Conservation (phyloP, 164 flowering plant genomes). For the Aristolochia contorta region DNA sequence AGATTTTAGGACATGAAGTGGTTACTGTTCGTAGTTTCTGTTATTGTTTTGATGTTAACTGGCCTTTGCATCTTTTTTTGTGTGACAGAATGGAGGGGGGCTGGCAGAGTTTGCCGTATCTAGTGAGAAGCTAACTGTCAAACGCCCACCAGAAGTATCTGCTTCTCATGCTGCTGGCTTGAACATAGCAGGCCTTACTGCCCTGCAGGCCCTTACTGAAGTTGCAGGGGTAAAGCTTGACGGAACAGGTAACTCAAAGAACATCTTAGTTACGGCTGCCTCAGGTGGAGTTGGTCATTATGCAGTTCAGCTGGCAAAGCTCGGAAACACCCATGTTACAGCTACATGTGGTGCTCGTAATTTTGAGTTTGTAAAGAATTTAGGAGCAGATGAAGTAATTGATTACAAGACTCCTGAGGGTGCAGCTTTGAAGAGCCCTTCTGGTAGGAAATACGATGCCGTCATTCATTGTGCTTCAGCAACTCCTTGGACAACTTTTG, state of each 20-base stretch:
- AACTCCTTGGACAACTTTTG: constrained; percentile 18
- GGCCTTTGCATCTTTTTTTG: neutral
- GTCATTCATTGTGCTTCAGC: constrained; percentile 42
- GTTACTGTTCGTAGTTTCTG: neutral
- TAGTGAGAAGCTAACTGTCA: constrained; percentile 16
- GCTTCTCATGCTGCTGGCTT: constrained; percentile 26
- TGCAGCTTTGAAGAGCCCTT: constrained; percentile 41
- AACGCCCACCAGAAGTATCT: constrained; percentile 29
- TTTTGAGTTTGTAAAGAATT: constrained; percentile 28
- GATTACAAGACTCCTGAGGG: constrained; percentile 46
- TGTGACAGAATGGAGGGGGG: constrained; percentile 32
- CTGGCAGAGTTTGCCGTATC: constrained; percentile 30
- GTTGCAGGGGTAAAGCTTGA: constrained; percentile 25
- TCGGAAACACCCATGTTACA: constrained; percentile 25
- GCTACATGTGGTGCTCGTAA: constrained; percentile 49
- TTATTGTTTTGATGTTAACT: neutral
- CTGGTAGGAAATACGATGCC: constrained; percentile 41
- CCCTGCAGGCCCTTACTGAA: constrained; percentile 24
- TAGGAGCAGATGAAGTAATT: constrained; percentile 43
- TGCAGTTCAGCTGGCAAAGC: constrained; percentile 38
- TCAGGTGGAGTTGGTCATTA: constrained; percentile 42
- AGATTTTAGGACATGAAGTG: neutral
- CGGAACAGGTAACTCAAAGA: constrained; percentile 11
- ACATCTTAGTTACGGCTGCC: constrained; percentile 32
- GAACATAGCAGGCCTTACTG: constrained; percentile 31